Evolutionary conservation across 148 eudicot species (phyloP), one percentile per base, ranked within the genome.

Genomic region (Polygonum maritimum): DNA sequence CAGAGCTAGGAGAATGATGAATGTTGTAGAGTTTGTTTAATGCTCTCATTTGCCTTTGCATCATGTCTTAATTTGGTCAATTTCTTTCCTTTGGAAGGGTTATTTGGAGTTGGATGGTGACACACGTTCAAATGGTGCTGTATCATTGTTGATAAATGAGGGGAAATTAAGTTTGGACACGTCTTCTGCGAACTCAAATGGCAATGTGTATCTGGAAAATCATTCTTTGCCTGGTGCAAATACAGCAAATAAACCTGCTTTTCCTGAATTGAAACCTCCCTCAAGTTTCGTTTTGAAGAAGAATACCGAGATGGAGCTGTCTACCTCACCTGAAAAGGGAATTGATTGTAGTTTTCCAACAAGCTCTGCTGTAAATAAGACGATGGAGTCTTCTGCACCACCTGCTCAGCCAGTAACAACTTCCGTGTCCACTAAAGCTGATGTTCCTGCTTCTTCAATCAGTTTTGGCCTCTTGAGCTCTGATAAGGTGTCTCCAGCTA

Each of bases 51-150:
- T 36, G 16, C 19, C 16, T 13, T 48, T 19, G 75, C 54, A 73
- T n/a, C 65, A 44, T 33, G 41, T 40, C 44, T 51, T 51, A 51
- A 45, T 26, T 51, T 18, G 47, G 7, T 44, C 48, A 40, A 6
- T 51, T 49, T n/a, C 35, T 77, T n/a, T 79, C 8, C 60, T 73
- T 76, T 72, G 77, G 1, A 77, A 91, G 96, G 92, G 86, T 75
- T 80, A 36, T 79, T 49, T 82, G 78, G 94, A 89, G 79, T 82
- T 77, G 92, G 9, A 44, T 76, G 91, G 85, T 63, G 94, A 85
- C 74, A 41, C 58, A 26, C 81, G 77, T 48, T 65, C 80, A 48
- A 82, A 82, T 75, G 91, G 82, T 33, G 83, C 55, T 69, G 76
- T 75, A 55, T 69, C 89, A 57, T 47, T 73, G 44, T 76, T 75